Evolutionary conservation across 2,329 filamentous ascomycete genomes (phyloP).

Genomic region (Calonectria pauciramosa): DNA sequence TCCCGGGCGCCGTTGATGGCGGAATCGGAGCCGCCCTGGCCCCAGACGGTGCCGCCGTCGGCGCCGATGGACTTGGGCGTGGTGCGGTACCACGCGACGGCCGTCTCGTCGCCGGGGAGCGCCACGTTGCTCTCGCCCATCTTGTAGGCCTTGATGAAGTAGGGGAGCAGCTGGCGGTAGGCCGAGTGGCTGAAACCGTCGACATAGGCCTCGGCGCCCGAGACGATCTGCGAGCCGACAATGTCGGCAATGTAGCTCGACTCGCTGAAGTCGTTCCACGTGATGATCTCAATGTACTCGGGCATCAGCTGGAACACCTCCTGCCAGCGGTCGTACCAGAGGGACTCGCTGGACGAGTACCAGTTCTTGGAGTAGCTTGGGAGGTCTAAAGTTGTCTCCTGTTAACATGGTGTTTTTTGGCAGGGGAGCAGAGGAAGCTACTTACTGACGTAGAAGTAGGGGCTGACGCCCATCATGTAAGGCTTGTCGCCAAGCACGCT

Average conservation of each 20-base stretch:
- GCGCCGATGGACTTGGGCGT: conserved; percentile 43
- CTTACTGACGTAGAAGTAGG: conserved; percentile 70
- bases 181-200: conserved; percentile 62
- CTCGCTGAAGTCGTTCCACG: conserved; percentile 70
- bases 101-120: conserved; percentile 43
- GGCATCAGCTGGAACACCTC: conserved; percentile 63
- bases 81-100: conserved; percentile 52
- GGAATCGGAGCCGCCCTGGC: conserved; percentile 42
- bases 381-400: conserved; percentile 51
- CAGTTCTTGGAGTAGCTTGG: conserved; percentile 71
- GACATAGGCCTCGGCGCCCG: conserved; percentile 63
- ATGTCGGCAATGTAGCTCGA: conserved; percentile 64
- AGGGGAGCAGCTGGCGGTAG: conserved; percentile 64
- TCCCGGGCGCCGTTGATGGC: conserved; percentile 43
- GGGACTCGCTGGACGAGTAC: conserved; percentile 72
- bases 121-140: conserved; percentile 47
- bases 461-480: conserved; percentile 69
- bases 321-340: conserved; percentile 73
- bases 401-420: neutral
- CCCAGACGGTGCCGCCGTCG: conserved; percentile 50
- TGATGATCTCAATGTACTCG: conserved; percentile 60
- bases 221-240: conserved; percentile 58
- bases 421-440: neutral
- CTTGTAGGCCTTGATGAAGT: conserved; percentile 65
- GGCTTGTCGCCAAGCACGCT: conserved; percentile 51